These are phyloP conservation scores for Acrodontium crateriforme DNA, from an alignment of 2,329 filamentous ascomycete genomes.

Conservation along the genomic window DNA sequence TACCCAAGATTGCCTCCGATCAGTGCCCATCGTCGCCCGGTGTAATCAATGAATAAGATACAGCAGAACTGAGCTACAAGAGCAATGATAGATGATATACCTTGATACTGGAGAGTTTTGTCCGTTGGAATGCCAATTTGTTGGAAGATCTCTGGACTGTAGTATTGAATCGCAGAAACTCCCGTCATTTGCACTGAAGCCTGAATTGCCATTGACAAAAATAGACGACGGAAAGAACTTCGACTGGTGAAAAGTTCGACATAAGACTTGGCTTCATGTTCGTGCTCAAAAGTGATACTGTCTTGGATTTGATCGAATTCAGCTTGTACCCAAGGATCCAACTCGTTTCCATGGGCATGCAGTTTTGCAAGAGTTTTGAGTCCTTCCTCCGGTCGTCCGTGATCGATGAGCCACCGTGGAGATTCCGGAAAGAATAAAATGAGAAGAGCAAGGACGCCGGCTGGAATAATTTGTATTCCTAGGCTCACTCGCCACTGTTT, in stretches of 20 bases:
- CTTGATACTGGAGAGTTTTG: conserved; percentile 60
- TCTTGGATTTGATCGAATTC: conserved; percentile 61
- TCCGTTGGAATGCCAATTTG: conserved; percentile 50
- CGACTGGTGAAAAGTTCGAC: conserved; percentile 51
- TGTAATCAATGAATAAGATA: conserved; percentile 53
- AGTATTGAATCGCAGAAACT: conserved; percentile 62
- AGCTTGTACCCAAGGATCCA: conserved; percentile 56
- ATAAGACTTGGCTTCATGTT: conserved; percentile 57
- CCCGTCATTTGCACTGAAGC: conserved; percentile 66
- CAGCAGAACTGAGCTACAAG: conserved; percentile 54
- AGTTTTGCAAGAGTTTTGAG: conserved; percentile 53
- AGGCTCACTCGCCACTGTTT: conserved; percentile 50
- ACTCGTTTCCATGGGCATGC: conserved; percentile 52
- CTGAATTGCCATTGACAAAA: conserved; percentile 56
- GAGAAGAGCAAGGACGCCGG: conserved; percentile 46
- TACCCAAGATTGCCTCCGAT: conserved; percentile 59
- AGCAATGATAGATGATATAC: conserved; percentile 58
- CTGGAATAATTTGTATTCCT: conserved; percentile 59
- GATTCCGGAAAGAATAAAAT: conserved; percentile 61
- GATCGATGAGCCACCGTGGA: conserved; percentile 56
- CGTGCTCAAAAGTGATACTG: conserved; percentile 48
- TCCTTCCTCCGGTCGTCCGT: conserved; percentile 51
- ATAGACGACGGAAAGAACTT: conserved; percentile 56
- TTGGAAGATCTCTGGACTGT: conserved; percentile 24
- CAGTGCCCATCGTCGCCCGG: conserved; percentile 58